phyloP scores from a whole-genome alignment of 192 early-diverging fungal genomes.

The Rhizophagus clarus region DNA sequence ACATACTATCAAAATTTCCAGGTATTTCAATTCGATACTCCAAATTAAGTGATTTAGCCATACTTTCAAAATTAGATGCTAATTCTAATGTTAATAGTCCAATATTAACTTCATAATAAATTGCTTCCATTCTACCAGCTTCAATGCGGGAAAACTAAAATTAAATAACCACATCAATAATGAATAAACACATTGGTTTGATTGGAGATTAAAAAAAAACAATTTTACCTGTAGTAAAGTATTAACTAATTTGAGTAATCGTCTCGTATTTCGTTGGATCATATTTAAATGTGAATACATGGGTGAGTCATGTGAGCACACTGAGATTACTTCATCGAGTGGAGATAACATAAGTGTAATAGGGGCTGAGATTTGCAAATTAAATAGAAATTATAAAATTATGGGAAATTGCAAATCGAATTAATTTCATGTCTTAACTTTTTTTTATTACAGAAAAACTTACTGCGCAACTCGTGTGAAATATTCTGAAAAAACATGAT shows the following conservation, averaged over 20 bases:
- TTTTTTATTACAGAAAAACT: not conserved
- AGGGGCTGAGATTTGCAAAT: constrained; percentile 38
- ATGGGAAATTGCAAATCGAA: not conserved
- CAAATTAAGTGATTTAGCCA: constrained; percentile 49
- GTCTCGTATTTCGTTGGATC: constrained; percentile 50
- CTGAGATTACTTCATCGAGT: constrained; percentile 48
- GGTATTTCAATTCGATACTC: constrained; percentile 43
- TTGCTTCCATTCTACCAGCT: constrained; percentile 54
- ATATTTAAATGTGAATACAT: constrained; percentile 39
- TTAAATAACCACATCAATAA: not conserved
- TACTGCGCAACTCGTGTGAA: constrained; percentile 51
- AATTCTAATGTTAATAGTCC: constrained; percentile 50
- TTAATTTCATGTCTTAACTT: not conserved
- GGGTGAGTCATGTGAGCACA: constrained; percentile 32
- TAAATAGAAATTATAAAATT: not conserved
- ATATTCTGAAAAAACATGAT: constrained; percentile 48
- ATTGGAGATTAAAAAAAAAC: not conserved
- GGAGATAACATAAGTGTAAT: constrained; percentile 58
- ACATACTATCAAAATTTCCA: not conserved
- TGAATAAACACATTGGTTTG: not conserved
- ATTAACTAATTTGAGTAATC: constrained; percentile 61
- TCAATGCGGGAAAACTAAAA: constrained; percentile 55
- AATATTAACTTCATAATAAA: constrained; percentile 49
- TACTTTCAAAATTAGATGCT: constrained; percentile 56
- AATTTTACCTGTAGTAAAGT: constrained; percentile 40